Percentiles rank a stretch among this genome's conserved stretches.
These are phyloP conservation scores for Cyclaneusma minus DNA, from an alignment of 2,329 filamentous ascomycete species.

Conservation along the genomic window DNA sequence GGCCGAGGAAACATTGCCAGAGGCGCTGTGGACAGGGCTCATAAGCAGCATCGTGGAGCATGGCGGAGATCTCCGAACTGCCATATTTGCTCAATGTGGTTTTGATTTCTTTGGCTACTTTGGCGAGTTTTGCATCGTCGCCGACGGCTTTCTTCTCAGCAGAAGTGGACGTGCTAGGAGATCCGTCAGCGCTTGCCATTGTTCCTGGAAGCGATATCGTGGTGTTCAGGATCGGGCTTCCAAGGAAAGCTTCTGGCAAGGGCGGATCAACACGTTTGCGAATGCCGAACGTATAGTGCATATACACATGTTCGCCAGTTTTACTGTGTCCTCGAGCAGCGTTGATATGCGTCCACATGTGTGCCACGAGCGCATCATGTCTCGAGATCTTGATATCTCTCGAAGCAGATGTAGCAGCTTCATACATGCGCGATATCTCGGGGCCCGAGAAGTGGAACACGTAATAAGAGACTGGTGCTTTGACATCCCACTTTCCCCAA, in stretches of 20 bases:
- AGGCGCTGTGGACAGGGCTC: constrained; percentile 29
- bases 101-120: too few species aligned
- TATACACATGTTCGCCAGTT: constrained; percentile 18
- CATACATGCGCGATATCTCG: constrained; percentile 21
- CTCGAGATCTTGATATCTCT: constrained; percentile 19
- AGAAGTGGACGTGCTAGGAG: too few species aligned
- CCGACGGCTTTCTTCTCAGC: constrained; percentile 8
- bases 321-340: constrained; percentile 19
- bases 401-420: constrained; percentile 5
- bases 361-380: constrained; percentile 28
- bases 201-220: too few species aligned
- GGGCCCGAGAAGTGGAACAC: constrained; percentile 22
- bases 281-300: constrained; percentile 25
- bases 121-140: constrained; percentile 1
- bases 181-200: constrained; percentile 21
- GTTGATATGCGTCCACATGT: constrained; percentile 28
- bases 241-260: constrained; percentile 24
- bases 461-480: constrained; percentile 17
- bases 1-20: constrained; percentile 30
- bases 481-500: constrained; percentile 27
- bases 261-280: constrained; percentile 23
- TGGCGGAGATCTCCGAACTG: constrained; percentile 21
- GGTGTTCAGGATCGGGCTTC: constrained; percentile 30
- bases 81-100: too few species aligned
- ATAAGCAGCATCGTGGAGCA: constrained; percentile 26